Percentiles rank a stretch among this genome's conserved stretches.
phyloP scores from a whole-genome alignment of 768 basidiomycete species.

The Boletus fagicola region DNA sequence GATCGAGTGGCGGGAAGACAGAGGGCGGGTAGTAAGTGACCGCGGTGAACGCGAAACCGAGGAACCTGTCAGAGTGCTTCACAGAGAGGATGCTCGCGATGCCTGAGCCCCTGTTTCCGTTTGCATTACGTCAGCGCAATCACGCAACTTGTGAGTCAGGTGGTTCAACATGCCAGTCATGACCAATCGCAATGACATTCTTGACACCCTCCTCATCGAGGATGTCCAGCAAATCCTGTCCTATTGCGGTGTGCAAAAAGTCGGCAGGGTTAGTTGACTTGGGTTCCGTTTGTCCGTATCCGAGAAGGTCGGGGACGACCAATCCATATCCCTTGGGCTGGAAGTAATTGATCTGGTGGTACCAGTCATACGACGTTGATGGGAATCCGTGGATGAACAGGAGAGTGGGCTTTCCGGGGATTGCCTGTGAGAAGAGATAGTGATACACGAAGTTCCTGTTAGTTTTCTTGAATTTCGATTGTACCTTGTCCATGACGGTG shows the following conservation, averaged over 20 bases:
- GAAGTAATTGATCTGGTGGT: constrained; percentile 39
- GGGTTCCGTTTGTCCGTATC: constrained; percentile 42
- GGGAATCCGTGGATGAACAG: constrained; percentile 48
- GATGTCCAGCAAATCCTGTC: constrained; percentile 38
- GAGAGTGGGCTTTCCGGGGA: constrained; percentile 36
- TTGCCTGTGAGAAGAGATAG: constrained; percentile 32
- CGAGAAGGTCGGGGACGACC: constrained; percentile 48
- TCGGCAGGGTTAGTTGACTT: constrained; percentile 35
- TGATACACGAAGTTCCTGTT: constrained; percentile 36
- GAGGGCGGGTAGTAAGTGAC: constrained; percentile 35
- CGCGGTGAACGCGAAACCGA: constrained; percentile 38
- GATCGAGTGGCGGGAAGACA: constrained; percentile 27
- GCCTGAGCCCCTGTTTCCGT: constrained; percentile 34
- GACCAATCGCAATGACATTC: constrained; percentile 37
- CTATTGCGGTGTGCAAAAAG: constrained; percentile 29
- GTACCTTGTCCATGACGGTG: constrained; percentile 25
- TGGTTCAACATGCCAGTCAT: constrained; percentile 37
- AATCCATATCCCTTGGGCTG: constrained; percentile 41
- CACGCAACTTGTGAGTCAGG: not conserved
- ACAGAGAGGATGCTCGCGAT: constrained; percentile 38
- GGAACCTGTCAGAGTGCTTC: constrained; percentile 40
- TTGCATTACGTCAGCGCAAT: constrained; percentile 2
- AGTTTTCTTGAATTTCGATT: constrained; percentile 36
- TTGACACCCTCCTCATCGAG: constrained; percentile 36
- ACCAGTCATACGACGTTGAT: constrained; percentile 43